A percentile compares a stretch with the other conserved stretches of the same genome.
phyloP scores from a whole-genome alignment of 768 basidiomycete species.

The Hortiboletus flavorubellus region DNA sequence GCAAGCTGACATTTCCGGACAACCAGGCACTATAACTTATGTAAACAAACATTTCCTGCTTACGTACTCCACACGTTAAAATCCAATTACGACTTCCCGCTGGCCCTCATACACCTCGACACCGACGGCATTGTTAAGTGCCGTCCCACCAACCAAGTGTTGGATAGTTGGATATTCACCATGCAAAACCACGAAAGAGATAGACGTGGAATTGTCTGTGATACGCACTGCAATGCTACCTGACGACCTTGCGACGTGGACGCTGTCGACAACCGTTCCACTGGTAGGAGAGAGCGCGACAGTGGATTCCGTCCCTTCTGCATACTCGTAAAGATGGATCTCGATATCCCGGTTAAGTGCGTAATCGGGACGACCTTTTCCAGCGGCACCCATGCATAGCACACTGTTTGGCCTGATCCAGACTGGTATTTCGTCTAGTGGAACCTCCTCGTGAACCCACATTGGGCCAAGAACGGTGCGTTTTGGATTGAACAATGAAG shows the following conservation, averaged over 20 bases:
- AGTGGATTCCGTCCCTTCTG: constrained; percentile 35
- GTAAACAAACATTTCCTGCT: too few relatives aligned
- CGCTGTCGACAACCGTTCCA: constrained; percentile 4
- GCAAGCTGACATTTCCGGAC: too few relatives aligned
- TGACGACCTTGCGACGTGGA: constrained; percentile 12
- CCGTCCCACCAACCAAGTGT: constrained; percentile 7
- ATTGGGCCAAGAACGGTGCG: constrained; percentile 53
- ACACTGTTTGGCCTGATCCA: constrained; percentile 61
- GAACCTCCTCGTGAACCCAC: constrained; percentile 64
- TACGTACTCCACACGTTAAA: constrained; percentile 2
- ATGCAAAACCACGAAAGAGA: constrained; percentile 13
- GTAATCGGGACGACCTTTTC: constrained; percentile 50
- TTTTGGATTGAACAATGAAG: constrained; percentile 53
- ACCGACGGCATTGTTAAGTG: not conserved
- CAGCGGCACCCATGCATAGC: constrained; percentile 31
- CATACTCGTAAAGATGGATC: constrained; percentile 51
- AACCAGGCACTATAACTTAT: too few relatives aligned
- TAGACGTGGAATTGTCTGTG: constrained; percentile 3
- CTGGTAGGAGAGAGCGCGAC: constrained; percentile 15
- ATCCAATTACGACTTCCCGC: constrained; percentile 7
- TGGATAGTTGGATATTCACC: constrained; percentile 12
- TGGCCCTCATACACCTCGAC: constrained; percentile 1
- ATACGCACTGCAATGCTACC: constrained; percentile 5
- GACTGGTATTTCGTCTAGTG: constrained; percentile 61
- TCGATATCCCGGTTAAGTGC: constrained; percentile 40